Evolutionary conservation across 1,284 basidiomycete species (phyloP).

Genomic region (Apiotrichum mycotoxinovorans): DNA sequence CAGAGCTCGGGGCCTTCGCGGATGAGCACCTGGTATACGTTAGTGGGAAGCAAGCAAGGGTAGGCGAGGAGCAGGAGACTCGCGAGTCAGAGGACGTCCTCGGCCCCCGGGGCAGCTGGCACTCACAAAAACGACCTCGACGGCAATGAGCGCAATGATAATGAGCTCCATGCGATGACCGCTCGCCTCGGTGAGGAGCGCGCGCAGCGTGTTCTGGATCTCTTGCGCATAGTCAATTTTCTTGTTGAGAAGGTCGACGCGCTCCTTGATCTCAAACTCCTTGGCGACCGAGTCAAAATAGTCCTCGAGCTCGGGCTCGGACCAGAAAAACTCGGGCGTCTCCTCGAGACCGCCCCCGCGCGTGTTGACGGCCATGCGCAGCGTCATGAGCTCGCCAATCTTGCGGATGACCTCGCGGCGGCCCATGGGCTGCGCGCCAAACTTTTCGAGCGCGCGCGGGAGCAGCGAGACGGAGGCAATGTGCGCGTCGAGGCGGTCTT

Average conservation of each 20-base stretch:
- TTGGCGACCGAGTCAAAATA: conserved; percentile 76
- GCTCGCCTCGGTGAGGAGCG: conserved; percentile 77
- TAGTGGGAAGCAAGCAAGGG: not conserved
- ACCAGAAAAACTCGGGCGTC: conserved; percentile 81
- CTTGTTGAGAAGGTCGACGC: conserved; percentile 76
- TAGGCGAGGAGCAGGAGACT: not conserved
- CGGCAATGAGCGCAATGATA: conserved; percentile 83
- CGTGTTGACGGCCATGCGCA: conserved; percentile 80
- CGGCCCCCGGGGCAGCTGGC: too few species aligned
- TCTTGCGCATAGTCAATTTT: conserved; percentile 92
- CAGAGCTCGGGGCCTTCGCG: conserved; percentile 26
- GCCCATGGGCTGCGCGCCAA: conserved; percentile 73
- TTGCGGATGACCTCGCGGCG: conserved; percentile 79
- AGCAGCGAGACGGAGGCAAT: conserved; percentile 72
- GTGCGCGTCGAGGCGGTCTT: conserved; percentile 74
- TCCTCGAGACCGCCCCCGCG: conserved; percentile 84
- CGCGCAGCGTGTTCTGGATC: conserved; percentile 60
- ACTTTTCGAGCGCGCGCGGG: conserved; percentile 68
- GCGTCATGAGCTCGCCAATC: conserved; percentile 78
- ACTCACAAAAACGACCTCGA: conserved; percentile 81
- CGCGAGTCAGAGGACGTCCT: too few species aligned
- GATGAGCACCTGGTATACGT: conserved; percentile 15
- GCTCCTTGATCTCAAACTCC: conserved; percentile 74
- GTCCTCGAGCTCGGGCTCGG: conserved; percentile 79
- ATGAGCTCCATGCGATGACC: conserved; percentile 85